These are phyloP conservation scores for Plasmodium malariae DNA, from an alignment of 169 alveolate genomes.

Conservation along the genomic window DNA sequence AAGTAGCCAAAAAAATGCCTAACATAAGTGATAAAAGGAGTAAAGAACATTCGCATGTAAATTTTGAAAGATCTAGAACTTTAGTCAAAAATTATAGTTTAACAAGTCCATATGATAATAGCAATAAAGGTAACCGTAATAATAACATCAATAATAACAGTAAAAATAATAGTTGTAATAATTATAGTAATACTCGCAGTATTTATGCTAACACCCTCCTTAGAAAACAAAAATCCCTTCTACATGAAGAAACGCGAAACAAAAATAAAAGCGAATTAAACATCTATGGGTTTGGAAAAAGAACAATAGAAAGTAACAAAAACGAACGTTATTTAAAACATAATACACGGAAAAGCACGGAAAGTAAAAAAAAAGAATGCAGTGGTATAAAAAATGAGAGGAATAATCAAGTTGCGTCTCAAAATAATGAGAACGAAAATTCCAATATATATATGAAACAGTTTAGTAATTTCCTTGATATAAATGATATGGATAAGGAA, in stretches of 20 bases:
- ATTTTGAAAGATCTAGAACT: constrained; percentile 46
- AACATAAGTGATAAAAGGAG: not conserved
- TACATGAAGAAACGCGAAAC: constrained; percentile 15
- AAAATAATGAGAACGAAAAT: not conserved
- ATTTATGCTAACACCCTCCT: not conserved
- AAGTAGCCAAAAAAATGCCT: not conserved
- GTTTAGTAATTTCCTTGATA: too few species aligned
- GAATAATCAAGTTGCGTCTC: not conserved
- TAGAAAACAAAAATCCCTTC: constrained; percentile 27
- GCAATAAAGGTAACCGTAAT: too few species aligned
- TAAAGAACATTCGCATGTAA: not conserved
- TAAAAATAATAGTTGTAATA: not conserved
- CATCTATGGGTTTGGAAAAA: not conserved
- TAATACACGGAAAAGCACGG: not conserved
- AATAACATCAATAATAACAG: not conserved
- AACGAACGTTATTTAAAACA: constrained; percentile 15
- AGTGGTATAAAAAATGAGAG: not conserved
- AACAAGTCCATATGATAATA: not conserved
- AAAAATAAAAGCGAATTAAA: constrained; percentile 5
- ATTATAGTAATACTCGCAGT: too few species aligned
- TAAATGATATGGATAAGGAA: not conserved
- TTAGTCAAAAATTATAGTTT: not conserved
- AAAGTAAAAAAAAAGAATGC: not conserved
- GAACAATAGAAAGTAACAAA: not conserved
- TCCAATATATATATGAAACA: too few species aligned